These are phyloP conservation scores for Solanum chilense DNA, from an alignment of 257 asterid species.

Conservation along the genomic window DNA sequence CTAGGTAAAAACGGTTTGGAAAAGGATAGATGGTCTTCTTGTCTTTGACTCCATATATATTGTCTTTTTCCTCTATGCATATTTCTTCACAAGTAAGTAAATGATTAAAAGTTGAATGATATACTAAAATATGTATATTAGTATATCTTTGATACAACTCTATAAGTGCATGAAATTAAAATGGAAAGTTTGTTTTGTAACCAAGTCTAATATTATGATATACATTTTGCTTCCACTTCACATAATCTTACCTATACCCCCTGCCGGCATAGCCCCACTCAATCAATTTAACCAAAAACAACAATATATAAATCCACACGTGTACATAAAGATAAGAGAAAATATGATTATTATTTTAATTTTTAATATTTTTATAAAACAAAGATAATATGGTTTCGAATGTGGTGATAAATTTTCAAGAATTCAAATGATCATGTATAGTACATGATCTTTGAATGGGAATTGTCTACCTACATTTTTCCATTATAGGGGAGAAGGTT, in stretches of 20 bases:
- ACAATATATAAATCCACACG: constrained; percentile 21
- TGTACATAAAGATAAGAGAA: constrained; percentile 20
- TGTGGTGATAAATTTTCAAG: background rate
- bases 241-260: constrained; percentile 13
- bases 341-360: background rate
- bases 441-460: background rate
- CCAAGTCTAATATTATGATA: constrained; percentile 18
- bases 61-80: constrained; percentile 16
- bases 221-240: constrained; percentile 39
- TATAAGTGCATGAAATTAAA: constrained; percentile 1
- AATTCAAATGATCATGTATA: background rate
- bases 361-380: background rate
- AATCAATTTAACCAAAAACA: background rate
- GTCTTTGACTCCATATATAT: constrained; percentile 51
- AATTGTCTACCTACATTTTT: background rate
- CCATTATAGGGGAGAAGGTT: background rate
- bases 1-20: constrained; percentile 49
- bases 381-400: background rate
- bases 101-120: background rate
- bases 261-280: background rate
- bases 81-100: constrained; percentile 45
- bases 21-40: constrained; percentile 37
- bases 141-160: background rate
- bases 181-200: constrained; percentile 23
- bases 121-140: background rate